Percentiles rank a stretch among this genome's conserved stretches.
These are phyloP conservation scores for Chaetomium olivaceum DNA, from an alignment of 2,329 filamentous ascomycete genomes.

Conservation along the genomic window DNA sequence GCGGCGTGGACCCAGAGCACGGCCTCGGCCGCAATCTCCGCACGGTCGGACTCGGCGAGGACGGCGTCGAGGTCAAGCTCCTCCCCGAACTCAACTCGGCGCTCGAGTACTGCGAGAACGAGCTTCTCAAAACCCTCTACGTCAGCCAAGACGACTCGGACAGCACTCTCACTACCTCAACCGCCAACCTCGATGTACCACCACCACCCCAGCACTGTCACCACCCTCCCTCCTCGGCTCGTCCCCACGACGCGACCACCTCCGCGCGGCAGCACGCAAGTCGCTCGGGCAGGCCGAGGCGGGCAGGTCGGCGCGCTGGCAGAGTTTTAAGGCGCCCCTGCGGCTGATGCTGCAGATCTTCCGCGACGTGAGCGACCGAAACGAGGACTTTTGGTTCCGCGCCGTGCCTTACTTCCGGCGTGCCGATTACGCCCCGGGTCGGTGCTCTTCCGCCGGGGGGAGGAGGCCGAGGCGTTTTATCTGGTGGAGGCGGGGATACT, in stretches of 20 bases:
- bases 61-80: constrained; percentile 72
- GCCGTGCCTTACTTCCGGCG: constrained; percentile 73
- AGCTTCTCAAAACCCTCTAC: constrained; percentile 80
- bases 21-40: constrained; percentile 76
- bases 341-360: constrained; percentile 95
- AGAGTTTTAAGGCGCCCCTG: constrained; percentile 84
- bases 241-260: constrained; percentile 77
- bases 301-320: constrained; percentile 68
- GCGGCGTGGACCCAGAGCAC: constrained; percentile 74
- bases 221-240: constrained; percentile 56
- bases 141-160: constrained; percentile 63
- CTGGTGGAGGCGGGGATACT: constrained; percentile 87
- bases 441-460: constrained; percentile 77
- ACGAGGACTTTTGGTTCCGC: constrained; percentile 94
- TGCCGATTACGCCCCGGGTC: constrained; percentile 66
- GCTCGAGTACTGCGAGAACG: constrained; percentile 92
- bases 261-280: constrained; percentile 74
- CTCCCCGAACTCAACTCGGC: constrained; percentile 91
- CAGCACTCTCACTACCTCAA: constrained; percentile 46
- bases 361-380: constrained; percentile 78
- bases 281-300: constrained; percentile 69
- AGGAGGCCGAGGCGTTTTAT: constrained; percentile 81
- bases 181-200: constrained; percentile 53
- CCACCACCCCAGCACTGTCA: constrained; percentile 26
- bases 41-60: constrained; percentile 78